phyloP scores from a whole-genome alignment of 192 early-diverging fungal species.

The Mortierella claussenii region DNA sequence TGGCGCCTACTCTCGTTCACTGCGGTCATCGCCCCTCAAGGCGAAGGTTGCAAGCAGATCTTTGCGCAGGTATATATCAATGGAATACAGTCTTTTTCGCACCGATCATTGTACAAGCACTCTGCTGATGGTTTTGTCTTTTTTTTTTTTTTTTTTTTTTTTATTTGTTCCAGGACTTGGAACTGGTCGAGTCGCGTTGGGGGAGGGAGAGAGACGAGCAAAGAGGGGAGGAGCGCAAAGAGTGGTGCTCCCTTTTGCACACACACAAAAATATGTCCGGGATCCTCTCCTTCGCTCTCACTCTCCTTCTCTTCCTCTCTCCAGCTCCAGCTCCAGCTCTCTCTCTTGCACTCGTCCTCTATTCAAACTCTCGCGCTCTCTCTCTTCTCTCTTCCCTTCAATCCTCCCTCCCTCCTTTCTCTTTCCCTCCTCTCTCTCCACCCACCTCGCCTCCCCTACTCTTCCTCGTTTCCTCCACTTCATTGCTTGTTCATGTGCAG shows the following conservation, averaged over 20 bases:
- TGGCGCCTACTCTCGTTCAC: background rate
- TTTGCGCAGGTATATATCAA: too few species aligned
- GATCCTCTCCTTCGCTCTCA: background rate
- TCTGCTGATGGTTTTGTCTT: too few species aligned
- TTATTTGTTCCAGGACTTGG: too few species aligned
- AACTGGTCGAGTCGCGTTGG: too few species aligned
- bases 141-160: too few species aligned
- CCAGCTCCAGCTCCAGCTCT: background rate
- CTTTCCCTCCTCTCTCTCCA: background rate
- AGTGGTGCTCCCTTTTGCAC: too few species aligned
- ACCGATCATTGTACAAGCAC: too few species aligned
- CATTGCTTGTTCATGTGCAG: background rate
- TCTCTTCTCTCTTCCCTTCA: background rate
- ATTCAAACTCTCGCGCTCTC: background rate
- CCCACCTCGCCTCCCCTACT: background rate
- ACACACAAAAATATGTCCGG: too few species aligned
- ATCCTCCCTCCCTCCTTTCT: background rate
- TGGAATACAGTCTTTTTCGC: too few species aligned
- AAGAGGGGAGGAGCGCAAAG: too few species aligned
- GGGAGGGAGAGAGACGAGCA: too few species aligned
- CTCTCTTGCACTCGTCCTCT: background rate
- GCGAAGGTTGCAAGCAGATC: too few species aligned
- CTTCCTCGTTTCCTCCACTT: background rate
- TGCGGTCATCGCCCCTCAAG: constrained; percentile 16
- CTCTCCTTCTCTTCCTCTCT: constrained; percentile 1